These are phyloP conservation scores for Aegilops speltoides DNA, from an alignment of 176 grass and related monocot species.

Conservation along the genomic window DNA sequence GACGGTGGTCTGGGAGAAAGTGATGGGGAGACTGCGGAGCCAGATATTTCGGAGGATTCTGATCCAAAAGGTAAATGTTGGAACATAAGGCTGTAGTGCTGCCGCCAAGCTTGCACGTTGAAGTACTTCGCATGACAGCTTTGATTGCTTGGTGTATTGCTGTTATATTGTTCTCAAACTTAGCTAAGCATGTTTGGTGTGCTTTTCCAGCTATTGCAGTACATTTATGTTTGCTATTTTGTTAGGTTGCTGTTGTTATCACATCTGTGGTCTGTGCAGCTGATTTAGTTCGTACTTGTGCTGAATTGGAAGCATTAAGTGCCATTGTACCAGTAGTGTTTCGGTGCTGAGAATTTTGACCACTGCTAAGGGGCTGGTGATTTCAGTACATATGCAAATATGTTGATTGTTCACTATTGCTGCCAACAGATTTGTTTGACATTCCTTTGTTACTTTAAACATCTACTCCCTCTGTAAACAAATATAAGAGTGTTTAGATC, in stretches of 20 bases:
- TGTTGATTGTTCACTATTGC: background rate
- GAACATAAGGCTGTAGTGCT: background rate
- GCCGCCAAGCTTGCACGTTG: background rate
- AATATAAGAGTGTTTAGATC: too few relatives aligned
- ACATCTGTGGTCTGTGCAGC: background rate
- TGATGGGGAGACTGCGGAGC: slow-evolving; percentile 73
- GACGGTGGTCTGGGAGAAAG: slow-evolving; percentile 89
- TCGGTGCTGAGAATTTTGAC: background rate
- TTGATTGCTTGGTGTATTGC: background rate
- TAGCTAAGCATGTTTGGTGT: background rate
- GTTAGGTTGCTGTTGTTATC: background rate
- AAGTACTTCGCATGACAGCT: background rate
- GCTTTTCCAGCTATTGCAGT: background rate
- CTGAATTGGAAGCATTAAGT: background rate
- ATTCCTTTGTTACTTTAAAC: background rate
- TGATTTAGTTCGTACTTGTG: background rate
- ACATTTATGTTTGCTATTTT: background rate
- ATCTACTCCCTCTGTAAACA: background rate
- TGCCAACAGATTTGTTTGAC: background rate
- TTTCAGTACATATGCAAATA: background rate
- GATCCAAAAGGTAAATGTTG: slow-evolving; percentile 73
- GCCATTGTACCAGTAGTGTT: background rate
- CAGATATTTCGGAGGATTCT: slow-evolving; percentile 97
- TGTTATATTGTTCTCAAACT: background rate
- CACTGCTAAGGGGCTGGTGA: background rate